Evolutionary conservation across 202 grass and related monocot species (phyloP).

Genomic region (Hordeum pubiflorum): DNA sequence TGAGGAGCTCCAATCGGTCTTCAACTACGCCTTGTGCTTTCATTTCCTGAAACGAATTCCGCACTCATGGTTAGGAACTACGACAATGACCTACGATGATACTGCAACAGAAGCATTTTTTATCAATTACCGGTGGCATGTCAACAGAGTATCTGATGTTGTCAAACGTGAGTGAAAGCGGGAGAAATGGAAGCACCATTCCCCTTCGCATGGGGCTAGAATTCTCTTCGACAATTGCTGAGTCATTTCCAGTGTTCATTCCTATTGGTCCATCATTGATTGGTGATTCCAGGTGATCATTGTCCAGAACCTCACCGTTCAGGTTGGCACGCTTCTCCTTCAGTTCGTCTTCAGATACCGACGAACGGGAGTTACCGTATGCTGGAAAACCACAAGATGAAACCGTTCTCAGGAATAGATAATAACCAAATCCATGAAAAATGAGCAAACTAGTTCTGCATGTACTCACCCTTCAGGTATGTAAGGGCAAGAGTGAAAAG

Average conservation of each 20-base stretch:
- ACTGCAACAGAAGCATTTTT: not conserved
- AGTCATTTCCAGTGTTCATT: too few relatives aligned
- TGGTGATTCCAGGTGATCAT: constrained; percentile 28
- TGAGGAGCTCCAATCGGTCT: constrained; percentile 72
- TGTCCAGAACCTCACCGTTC: constrained; percentile 46
- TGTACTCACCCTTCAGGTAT: constrained; percentile 55
- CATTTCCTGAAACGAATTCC: constrained; percentile 65
- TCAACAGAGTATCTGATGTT: constrained; percentile 75
- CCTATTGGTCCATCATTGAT: not conserved
- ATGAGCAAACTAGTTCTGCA: constrained; percentile 7
- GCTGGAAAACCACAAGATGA: constrained; percentile 40
- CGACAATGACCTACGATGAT: not conserved
- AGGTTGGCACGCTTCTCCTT: constrained; percentile 55
- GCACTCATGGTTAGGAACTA: not conserved
- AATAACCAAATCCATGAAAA: constrained; percentile 6
- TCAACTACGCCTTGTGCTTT: constrained; percentile 72
- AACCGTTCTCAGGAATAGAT: not conserved
- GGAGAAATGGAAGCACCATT: constrained; percentile 78
- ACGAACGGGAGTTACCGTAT: constrained; percentile 53
- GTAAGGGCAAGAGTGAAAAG: constrained; percentile 61
- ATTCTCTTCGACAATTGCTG: constrained; percentile 20
- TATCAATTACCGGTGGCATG: constrained; percentile 70
- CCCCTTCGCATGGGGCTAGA: constrained; percentile 41
- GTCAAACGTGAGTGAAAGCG: constrained; percentile 66
- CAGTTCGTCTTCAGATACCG: constrained; percentile 63